Evolutionary conservation across 2,329 filamentous ascomycete species (phyloP).

Genomic region (Coleophoma cylindrospora): DNA sequence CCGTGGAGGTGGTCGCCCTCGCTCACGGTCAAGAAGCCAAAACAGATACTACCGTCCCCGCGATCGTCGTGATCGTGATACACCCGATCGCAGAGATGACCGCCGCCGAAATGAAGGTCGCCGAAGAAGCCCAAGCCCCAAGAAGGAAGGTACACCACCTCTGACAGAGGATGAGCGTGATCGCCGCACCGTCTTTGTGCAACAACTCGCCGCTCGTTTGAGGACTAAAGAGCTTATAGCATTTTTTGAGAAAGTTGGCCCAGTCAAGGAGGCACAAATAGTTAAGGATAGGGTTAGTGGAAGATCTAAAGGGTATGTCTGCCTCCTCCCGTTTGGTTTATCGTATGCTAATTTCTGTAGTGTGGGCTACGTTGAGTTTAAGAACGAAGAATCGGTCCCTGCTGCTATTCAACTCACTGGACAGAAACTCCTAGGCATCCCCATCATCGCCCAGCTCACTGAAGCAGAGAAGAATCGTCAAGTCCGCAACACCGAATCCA

Average conservation of each 20-base stretch:
- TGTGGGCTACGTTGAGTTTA: constrained; percentile 99
- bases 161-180: constrained; percentile 94
- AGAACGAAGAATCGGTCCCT: constrained; percentile 87
- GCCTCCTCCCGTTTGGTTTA: background rate
- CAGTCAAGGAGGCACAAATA: constrained; percentile 95
- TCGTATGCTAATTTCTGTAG: constrained; percentile 39
- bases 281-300: constrained; percentile 96
- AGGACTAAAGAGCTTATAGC: constrained; percentile 87
- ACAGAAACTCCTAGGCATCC: constrained; percentile 96
- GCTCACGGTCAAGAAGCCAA: constrained; percentile 69
- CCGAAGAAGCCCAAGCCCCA: constrained; percentile 25
- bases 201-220: constrained; percentile 92
- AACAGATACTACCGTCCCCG: constrained; percentile 49
- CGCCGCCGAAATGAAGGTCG: constrained; percentile 32
- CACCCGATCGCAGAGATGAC: constrained; percentile 39
- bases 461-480: constrained; percentile 99
- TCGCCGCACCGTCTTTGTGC: constrained; percentile 94
- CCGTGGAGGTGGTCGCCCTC: constrained; percentile 56
- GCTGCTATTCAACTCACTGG: constrained; percentile 96
- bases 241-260: constrained; percentile 93
- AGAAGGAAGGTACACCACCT: constrained; percentile 55
- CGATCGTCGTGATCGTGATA: constrained; percentile 46
- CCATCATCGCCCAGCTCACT: constrained; percentile 96
- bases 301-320: constrained; percentile 89
- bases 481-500: constrained; percentile 73